Percentiles rank a stretch among this genome's conserved stretches.
Conservation (phyloP, 352 stramenopile genomes). For the Globisporangium nagaii region DNA sequence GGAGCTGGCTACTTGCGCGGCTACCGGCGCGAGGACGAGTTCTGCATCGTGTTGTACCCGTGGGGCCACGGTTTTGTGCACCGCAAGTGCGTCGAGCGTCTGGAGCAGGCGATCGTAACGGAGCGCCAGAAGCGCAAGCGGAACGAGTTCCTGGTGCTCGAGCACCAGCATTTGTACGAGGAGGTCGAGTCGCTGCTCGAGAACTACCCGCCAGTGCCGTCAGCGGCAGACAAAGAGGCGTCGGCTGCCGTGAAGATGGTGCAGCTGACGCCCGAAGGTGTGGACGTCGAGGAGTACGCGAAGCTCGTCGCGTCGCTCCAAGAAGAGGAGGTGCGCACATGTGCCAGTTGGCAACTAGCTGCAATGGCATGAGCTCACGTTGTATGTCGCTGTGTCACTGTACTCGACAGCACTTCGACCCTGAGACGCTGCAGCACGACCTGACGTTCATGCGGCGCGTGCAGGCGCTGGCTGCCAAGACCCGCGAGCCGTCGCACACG, state of each 20-base stretch:
- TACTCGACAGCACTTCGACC: slow-evolving; percentile 35
- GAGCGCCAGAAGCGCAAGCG: slow-evolving; percentile 39
- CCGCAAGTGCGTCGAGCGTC: slow-evolving; percentile 40
- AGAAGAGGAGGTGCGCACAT: slow-evolving; percentile 53
- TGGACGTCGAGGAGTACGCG: slow-evolving; percentile 34
- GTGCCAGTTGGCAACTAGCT: no score
- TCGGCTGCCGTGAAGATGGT: neutral
- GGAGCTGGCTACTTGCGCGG: slow-evolving; percentile 57
- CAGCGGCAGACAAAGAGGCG: neutral
- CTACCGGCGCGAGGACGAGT: slow-evolving; percentile 44
- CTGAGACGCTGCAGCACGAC: slow-evolving; percentile 37
- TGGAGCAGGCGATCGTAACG: slow-evolving; percentile 26
- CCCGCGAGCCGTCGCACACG: slow-evolving; percentile 18
- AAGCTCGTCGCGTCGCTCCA: slow-evolving; percentile 36
- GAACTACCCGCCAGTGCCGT: slow-evolving; percentile 23
- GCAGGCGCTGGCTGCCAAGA: slow-evolving; percentile 46
- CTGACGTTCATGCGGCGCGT: slow-evolving; percentile 56
- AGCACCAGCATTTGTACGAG: slow-evolving; percentile 69
- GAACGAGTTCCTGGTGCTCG: slow-evolving; percentile 48
- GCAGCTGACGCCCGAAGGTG: slow-evolving; percentile 5
- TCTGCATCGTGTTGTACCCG: slow-evolving; percentile 67
- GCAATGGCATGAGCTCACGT: no score
- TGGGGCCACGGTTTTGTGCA: slow-evolving; percentile 75
- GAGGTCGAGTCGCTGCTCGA: slow-evolving; percentile 57
- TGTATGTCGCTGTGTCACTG: neutral